Conservation (phyloP, 2,329 filamentous ascomycete genomes). For the Microsporum audouinii region DNA sequence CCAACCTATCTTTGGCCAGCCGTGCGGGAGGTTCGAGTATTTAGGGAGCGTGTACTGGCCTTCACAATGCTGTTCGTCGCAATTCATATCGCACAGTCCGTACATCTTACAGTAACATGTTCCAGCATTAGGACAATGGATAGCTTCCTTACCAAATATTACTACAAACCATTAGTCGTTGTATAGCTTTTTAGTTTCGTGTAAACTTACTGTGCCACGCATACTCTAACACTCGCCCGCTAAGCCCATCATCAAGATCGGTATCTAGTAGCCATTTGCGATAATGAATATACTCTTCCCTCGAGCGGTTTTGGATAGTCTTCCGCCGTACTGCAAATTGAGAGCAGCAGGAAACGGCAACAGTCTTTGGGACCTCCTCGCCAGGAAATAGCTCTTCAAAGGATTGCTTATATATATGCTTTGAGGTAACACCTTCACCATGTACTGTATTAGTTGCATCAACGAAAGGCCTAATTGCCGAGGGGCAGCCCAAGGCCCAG, state of each 20-base stretch:
- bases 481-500: conserved; percentile 47
- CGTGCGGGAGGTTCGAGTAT: conserved; percentile 46
- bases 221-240: conserved; percentile 54
- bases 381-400: conserved; percentile 40
- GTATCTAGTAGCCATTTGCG: conserved; percentile 52
- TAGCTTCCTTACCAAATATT: conserved; percentile 37
- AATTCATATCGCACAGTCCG: conserved; percentile 45
- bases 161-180: conserved; percentile 3
- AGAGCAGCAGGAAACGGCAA: conserved; percentile 52
- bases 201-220: conserved; percentile 40
- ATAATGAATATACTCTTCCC: conserved; percentile 44
- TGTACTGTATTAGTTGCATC: conserved; percentile 36
- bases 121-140: conserved; percentile 50
- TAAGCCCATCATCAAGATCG: conserved; percentile 43
- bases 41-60: conserved; percentile 50
- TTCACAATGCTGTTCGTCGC: conserved; percentile 34
- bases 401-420: conserved; percentile 31
- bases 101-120: conserved; percentile 60
- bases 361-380: conserved; percentile 36
- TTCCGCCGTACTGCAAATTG: conserved; percentile 52
- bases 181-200: not conserved
- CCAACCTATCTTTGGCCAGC: conserved; percentile 52
- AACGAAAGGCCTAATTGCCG: conserved; percentile 42
- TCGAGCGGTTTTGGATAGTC: conserved; percentile 43
- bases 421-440: conserved; percentile 27